Percentiles rank a stretch among this genome's conserved stretches.
Evolutionary conservation across 2,329 filamentous ascomycete species (phyloP).

Genomic region (Zelopaecilomyces penicillatus): DNA sequence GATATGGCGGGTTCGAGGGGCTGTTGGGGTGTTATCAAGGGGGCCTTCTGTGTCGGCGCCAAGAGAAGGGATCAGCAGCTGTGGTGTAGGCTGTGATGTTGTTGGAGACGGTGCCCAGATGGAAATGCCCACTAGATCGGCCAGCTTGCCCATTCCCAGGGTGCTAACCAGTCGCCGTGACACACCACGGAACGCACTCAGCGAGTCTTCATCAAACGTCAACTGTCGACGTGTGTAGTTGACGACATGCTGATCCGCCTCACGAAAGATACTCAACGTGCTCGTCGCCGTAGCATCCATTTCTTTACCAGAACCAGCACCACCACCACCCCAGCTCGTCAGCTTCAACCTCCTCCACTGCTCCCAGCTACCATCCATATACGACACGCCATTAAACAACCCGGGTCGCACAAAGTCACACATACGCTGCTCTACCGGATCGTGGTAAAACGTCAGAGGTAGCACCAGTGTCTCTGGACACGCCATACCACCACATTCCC

Average conservation of each 20-base stretch:
- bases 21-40: too few species aligned
- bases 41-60: too few species aligned
- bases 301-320: too few species aligned
- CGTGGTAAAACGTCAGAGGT: constrained; percentile 24
- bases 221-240: constrained; percentile 22
- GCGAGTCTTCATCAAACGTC: constrained; percentile 23
- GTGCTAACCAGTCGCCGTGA: constrained; percentile 22
- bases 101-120: constrained; percentile 18
- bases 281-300: constrained; percentile 18
- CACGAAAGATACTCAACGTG: constrained; percentile 27
- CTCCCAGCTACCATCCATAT: constrained; percentile 27
- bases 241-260: constrained; percentile 24
- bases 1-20: constrained; percentile 19
- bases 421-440: constrained; percentile 25
- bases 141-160: constrained; percentile 21
- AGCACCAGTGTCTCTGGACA: constrained; percentile 26
- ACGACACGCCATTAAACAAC: constrained; percentile 26
- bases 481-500: constrained; percentile 30
- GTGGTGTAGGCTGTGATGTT: too few species aligned
- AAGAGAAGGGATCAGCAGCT: too few species aligned
- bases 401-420: constrained; percentile 27
- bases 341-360: constrained; percentile 24
- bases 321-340: constrained; percentile 1
- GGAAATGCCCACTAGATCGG: constrained; percentile 23
- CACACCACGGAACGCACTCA: constrained; percentile 24